A percentile compares a stretch with the other conserved stretches of the same genome.
These are phyloP conservation scores for Coemansia sp. DNA, from an alignment of 192 early-diverging fungal genomes.

Conservation along the genomic window DNA sequence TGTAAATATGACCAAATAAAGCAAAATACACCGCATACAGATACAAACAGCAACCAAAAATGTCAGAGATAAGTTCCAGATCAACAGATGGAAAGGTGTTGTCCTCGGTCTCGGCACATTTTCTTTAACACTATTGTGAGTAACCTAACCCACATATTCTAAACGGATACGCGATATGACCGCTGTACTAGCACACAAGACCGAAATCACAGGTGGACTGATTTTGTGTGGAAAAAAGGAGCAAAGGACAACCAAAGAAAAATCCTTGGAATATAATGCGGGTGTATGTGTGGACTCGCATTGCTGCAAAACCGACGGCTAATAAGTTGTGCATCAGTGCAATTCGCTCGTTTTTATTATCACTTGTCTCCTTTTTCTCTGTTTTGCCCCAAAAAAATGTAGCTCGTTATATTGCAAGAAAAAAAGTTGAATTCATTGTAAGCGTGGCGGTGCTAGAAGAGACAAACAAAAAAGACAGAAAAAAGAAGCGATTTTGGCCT, in stretches of 20 bases:
- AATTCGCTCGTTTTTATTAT: neutral
- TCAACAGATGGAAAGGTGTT: neutral
- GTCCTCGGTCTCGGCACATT: neutral
- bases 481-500: neutral
- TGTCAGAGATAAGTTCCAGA: neutral
- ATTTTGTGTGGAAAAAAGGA: neutral
- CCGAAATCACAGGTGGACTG: neutral
- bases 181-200: neutral
- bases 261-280: neutral
- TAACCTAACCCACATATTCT: neutral
- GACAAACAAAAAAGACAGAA: neutral
- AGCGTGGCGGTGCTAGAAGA: conserved; percentile 2
- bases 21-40: neutral
- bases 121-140: neutral
- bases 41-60: neutral
- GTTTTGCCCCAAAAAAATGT: conserved; percentile 1
- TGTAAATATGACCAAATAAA: neutral
- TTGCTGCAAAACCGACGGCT: neutral
- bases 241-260: neutral
- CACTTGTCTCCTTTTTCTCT: neutral
- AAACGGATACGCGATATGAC: neutral
- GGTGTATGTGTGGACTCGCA: neutral
- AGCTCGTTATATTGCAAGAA: neutral
- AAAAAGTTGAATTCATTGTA: conserved; percentile 2
- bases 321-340: neutral